These are phyloP conservation scores for Aureobasidium sp. DNA, from an alignment of 2,329 filamentous ascomycete genomes.

Conservation along the genomic window DNA sequence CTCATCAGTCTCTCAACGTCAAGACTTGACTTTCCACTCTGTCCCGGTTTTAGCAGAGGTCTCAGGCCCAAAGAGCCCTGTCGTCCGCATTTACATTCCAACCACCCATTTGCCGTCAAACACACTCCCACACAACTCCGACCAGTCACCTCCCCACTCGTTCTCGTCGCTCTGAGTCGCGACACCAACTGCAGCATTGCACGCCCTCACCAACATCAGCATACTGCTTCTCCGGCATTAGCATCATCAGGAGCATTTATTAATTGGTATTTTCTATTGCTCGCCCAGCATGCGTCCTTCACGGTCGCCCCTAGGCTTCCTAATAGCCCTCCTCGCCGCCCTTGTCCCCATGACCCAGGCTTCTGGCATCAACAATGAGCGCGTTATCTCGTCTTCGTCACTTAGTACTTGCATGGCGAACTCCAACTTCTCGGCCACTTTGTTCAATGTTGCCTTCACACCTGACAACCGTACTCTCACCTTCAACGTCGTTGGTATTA, in stretches of 20 bases:
- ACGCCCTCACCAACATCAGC: not conserved
- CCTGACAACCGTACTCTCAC: conserved; percentile 63
- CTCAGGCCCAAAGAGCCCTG: not conserved
- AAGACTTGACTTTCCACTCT: conserved; percentile 1
- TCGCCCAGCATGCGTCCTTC: conserved; percentile 23
- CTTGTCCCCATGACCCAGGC: conserved; percentile 33
- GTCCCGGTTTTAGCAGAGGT: not conserved
- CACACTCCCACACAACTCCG: not conserved
- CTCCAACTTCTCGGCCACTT: conserved; percentile 75
- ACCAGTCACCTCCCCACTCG: conserved; percentile 1
- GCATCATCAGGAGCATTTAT: not conserved
- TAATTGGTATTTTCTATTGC: conserved; percentile 1
- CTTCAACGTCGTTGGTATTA: conserved; percentile 72
- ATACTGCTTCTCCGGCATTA: not conserved
- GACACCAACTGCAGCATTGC: not conserved
- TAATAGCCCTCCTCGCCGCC: conserved; percentile 27
- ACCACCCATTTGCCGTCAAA: not conserved
- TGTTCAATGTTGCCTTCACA: conserved; percentile 79
- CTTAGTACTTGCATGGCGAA: conserved; percentile 77
- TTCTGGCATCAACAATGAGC: conserved; percentile 29
- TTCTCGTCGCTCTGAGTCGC: not conserved
- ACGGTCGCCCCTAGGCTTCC: conserved; percentile 21
- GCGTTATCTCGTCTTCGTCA: conserved; percentile 70
- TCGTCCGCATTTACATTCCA: conserved; percentile 6
- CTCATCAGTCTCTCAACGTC: not conserved